Base-by-base conservation (phyloP, 1,139 yeast genomes). In the Pichia terricola region DNA sequence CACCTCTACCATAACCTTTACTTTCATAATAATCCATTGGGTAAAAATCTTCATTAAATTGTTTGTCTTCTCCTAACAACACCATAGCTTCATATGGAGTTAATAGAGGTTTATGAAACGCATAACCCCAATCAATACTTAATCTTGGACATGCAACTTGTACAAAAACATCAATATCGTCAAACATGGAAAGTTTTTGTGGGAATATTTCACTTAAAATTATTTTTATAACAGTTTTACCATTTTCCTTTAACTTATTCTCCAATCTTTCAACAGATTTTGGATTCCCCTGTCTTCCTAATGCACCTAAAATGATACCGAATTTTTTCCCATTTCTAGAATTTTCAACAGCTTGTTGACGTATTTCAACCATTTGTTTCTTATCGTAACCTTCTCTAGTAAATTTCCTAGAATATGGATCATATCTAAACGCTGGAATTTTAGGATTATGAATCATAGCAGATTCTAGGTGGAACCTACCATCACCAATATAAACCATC, bases 121-220 rank as follows among this genome's bases (percentile, higher is more conserved):
- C 98, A 61, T 94, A 91, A 1, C 99, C 99, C 99, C 99, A 91
- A 62, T 91, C 99, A 38, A 91, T 91, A 2, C 96, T 86, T 43
- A 91, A 68, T 54, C 99, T 70, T 0, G 99, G 99, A 61, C 99
- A 91, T 0, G 98, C 99, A 4, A 91, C 96, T 63, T 91, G 99
- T 25, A 91, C 84, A 72, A 94, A 91, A 5, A 89, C 95, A 64
- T 91, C 98, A 26, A 91, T 78, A 57, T 87, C 94, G 55, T 86
- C 89, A 65, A 91, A 91, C 81, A 84, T 83, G n/a, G 96, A 83
- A 35, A 91, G 67, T 57, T 91, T 91, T 44, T 80, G 85, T 0
- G 99, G 99, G 63, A 91, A 88, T 10, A 91, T 87, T 61, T 91
- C 99, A 49, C 95, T 84, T 27, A 94, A 63, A 26, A 91, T 81